Evolutionary conservation across 2,329 filamentous ascomycete genomes (phyloP), one percentile per base, ranked within the genome.

Genomic region (Cadophora sp.): DNA sequence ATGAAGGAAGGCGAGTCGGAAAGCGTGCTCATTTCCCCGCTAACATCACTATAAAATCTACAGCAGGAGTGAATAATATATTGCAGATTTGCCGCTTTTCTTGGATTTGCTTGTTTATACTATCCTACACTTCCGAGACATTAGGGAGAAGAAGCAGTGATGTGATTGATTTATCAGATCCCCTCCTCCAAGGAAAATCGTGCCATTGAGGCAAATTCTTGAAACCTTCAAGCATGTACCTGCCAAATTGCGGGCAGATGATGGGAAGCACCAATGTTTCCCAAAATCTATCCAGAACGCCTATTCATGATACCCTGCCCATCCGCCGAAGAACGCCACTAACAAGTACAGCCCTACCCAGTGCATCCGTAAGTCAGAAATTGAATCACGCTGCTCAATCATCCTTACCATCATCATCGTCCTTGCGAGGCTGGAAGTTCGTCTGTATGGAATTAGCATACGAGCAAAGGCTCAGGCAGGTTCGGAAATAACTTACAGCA

Each of bases 401-500:
- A 53, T 72, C 68, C 56, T 75, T 72, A 8, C 67, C 65, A 6
- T 74, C 70, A 30, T 71, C 70, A 9, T 76, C 71, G 59, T 76
- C 71, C 45, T 68, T 75, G 43, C 74, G 66, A 14, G 74, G 74
- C 60, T 76, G 72, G 30, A 76, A 76, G 51, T 76, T 77, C n/a
- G 74, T 66, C 75, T 76, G 41, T 51, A 5, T 2, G 2, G 13
- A 11, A 48, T 39, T 62, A 71, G 65, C 36, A 36, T 53, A 2
- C 1, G n/a, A 9, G 16, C 6, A 48, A 18, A 20, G 0, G 39
- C 22, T 13, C 16, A 1, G 33, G 22, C 55, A 18, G 36, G 13
- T 20, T 7, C 58, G 11, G 30, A 3, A 7, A 45, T 8, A 24
- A 70, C 73, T 79, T 82, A 94, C 92, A 77, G 92, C 92, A 76